Base-by-base conservation (phyloP, 495 filamentous ascomycete species). In the Neurospora sp. region DNA sequence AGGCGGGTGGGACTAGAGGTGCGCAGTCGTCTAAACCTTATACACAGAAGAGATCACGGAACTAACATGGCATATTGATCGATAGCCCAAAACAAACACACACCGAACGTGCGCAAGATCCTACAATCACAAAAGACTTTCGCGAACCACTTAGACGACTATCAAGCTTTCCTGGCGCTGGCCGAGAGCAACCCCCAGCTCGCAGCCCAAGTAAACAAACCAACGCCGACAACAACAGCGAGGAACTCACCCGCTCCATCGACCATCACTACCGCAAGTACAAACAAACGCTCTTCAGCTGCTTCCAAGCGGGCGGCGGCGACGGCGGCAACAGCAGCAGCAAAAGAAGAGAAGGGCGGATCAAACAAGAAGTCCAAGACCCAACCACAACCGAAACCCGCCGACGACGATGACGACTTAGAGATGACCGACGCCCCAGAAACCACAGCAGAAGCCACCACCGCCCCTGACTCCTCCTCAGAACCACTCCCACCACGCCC, bases 91-190 rank as follows among this genome's bases (percentile, higher is more conserved):
- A 83, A 80, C 72, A 93, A 94, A 81, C 86, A 88, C 72, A 94
- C 94, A 20, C 85, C 91, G 4, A 92, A 91, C 78, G 92, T 96
- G n/a, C 92, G 93, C 76, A 92, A 92, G 78, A 96, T 98, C 76
- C 85, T 97, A n/a, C 89, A 90, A 76, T 94, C 91, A 3, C 92
- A 96, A 81, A 97, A 97, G 84, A 94, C 93, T 0, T 97, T 97
- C 77, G 88, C 90, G 48, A 96, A 98, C 81, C 92, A 98, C 78
- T 88, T 98, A 41, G 92, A 93, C 72, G 94, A 98, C 81, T 94
- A 93, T 83, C 90, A 93, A 76, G 94, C 94, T 9, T 84, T 91
- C 27, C 79, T 90, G 48, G 84, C 87, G 2, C 83, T 83, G 69
- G 81, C 84, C 40, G 83, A 86, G 71, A 79, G 80, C 20, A 82